Percentiles rank a stretch among this genome's conserved stretches.
phyloP scores from a whole-genome alignment of 2,329 filamentous ascomycete genomes.

The Tetracladium maxilliforme region DNA sequence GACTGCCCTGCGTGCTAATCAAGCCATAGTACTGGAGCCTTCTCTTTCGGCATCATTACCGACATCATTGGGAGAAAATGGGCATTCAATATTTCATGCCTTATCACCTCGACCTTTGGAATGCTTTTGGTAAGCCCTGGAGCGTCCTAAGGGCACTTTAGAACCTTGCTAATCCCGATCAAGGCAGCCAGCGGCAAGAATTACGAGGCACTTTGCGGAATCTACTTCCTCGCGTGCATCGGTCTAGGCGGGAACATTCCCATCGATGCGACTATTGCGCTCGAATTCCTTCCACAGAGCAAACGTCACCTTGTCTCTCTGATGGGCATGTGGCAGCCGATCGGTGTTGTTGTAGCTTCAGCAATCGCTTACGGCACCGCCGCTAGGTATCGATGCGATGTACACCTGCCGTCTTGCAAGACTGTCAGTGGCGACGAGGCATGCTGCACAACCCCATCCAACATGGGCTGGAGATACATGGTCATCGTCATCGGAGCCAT shows the following conservation, averaged over 20 bases:
- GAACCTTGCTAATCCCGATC: background rate
- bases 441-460: constrained; percentile 21
- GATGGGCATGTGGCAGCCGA: constrained; percentile 10
- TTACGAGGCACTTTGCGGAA: constrained; percentile 6
- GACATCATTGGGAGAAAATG: constrained; percentile 10
- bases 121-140: constrained; percentile 4
- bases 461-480: constrained; percentile 46
- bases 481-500: constrained; percentile 37
- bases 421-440: constrained; percentile 4
- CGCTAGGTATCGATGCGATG: constrained; percentile 8
- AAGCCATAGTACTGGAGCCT: constrained; percentile 9
- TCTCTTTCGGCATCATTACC: constrained; percentile 9
- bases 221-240: constrained; percentile 8
- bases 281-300: constrained; percentile 12
- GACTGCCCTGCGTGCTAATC: too few species aligned
- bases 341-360: constrained; percentile 9
- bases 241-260: constrained; percentile 13
- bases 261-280: constrained; percentile 12
- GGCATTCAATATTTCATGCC: constrained; percentile 10
- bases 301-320: constrained; percentile 10
- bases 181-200: constrained; percentile 3
- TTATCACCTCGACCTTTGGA: constrained; percentile 8
- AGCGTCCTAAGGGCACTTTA: background rate
- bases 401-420: constrained; percentile 4
- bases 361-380: constrained; percentile 10